A percentile compares a stretch with the other conserved stretches of the same genome.
Evolutionary conservation across 495 filamentous ascomycete genomes (phyloP).

Genomic region (Aspergillus nidulans): DNA sequence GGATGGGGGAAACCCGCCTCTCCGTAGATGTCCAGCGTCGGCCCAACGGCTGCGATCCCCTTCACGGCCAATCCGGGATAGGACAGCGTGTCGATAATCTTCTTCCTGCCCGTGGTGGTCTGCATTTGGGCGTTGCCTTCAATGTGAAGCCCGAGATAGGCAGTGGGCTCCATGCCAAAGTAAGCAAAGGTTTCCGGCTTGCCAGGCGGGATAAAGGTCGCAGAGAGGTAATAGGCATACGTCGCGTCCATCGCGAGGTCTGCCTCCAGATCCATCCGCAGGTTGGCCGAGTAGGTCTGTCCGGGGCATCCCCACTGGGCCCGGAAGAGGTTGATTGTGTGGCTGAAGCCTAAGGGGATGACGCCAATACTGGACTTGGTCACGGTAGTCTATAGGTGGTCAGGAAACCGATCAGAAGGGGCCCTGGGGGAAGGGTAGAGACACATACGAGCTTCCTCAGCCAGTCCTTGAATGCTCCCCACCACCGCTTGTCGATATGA

Average conservation of each 20-base stretch:
- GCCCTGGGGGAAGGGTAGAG: not conserved
- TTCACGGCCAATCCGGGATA: slow-evolving; percentile 29
- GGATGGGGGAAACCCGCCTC: slow-evolving; percentile 13
- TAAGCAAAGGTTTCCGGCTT: slow-evolving; percentile 15
- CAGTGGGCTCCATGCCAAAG: slow-evolving; percentile 19
- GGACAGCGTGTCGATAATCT: slow-evolving; percentile 23
- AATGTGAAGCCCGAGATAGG: slow-evolving; percentile 20
- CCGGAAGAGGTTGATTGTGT: slow-evolving; percentile 2
- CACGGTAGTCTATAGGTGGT: slow-evolving; percentile 7
- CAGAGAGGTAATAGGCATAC: slow-evolving; percentile 26
- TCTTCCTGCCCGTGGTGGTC: slow-evolving; percentile 16
- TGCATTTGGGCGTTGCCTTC: slow-evolving; percentile 18
- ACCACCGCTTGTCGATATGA: slow-evolving; percentile 16
- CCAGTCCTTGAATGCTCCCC: slow-evolving; percentile 14
- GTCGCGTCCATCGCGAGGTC: slow-evolving; percentile 21
- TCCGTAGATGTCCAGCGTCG: slow-evolving; percentile 28
- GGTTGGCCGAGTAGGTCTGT: slow-evolving; percentile 4
- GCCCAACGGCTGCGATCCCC: slow-evolving; percentile 32
- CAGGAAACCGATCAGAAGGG: no score
- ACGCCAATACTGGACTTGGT: slow-evolving; percentile 6
- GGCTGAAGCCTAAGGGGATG: not conserved
- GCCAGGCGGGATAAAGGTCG: slow-evolving; percentile 18
- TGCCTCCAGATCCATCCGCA: slow-evolving; percentile 19
- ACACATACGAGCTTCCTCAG: slow-evolving; percentile 3
- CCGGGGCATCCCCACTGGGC: slow-evolving; percentile 4